Conservation (phyloP, 2,329 filamentous ascomycete species). For the Colletotrichum sp. region DNA sequence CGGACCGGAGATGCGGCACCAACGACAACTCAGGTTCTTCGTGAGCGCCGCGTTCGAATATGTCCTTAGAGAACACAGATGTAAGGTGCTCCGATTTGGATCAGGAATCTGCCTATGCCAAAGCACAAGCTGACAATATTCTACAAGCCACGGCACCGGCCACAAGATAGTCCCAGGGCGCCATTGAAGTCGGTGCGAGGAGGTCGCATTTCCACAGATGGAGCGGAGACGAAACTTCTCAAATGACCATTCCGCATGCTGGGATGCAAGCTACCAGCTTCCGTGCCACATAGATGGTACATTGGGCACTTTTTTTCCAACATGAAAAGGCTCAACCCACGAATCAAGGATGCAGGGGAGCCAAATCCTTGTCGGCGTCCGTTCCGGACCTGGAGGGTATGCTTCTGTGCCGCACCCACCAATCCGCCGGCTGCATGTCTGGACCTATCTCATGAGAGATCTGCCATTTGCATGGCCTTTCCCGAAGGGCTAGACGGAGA, state of each 20-base stretch:
- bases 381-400: neutral
- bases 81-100: neutral
- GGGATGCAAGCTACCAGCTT: neutral
- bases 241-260: neutral
- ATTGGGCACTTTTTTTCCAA: neutral
- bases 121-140: neutral
- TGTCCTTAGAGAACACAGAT: neutral
- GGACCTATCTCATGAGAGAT: neutral
- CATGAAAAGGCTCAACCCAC: neutral
- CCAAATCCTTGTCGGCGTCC: neutral
- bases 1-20: neutral
- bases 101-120: neutral
- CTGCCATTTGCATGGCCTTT: neutral
- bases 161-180: neutral
- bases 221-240: neutral
- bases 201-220: neutral
- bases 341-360: neutral
- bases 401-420: slow-evolving; percentile 4
- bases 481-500: slow-evolving; percentile 1
- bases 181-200: neutral
- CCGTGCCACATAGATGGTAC: neutral
- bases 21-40: neutral
- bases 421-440: neutral
- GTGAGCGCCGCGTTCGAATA: neutral
- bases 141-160: neutral